Base-by-base conservation (phyloP, 2,329 filamentous ascomycete species). In the Fusarium buharicum region DNA sequence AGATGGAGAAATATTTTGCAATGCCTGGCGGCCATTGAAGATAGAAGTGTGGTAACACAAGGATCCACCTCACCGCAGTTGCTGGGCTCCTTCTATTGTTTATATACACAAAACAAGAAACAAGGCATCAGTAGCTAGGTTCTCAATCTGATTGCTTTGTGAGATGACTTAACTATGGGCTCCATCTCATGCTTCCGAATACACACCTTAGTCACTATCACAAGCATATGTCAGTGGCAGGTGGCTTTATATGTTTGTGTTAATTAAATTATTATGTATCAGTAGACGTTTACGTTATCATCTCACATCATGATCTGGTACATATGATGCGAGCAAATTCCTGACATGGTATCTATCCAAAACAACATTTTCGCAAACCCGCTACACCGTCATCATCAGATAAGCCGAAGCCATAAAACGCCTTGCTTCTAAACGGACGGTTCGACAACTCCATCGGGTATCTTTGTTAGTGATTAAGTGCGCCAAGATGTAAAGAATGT, bases 251-350 rank as follows among this genome's bases (percentile, higher is more conserved):
- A 44, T 40, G 14, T 47, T 47, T 46, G n/a, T 62, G 46, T 47
- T 58, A 50, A 46, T 31, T 62, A 65, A 16, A 27, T 40, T 48
- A 65, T 58, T 50, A 65, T 28, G 55, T 38, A 36, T 18, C 41
- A 24, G 34, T n/a, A 62, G 48, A 53, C 41, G 43, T 40, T 52
- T 33, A 49, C 46, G 51, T 49, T 28, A n/a, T 20, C 38, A 56
- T 57, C 50, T 41, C 16, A 17, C 34, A 47, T 60, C 59, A 55
- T 39, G 22, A 10, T 12, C 22, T 24, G 20, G 40, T 55, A 31
- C 28, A 41, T 59, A 36, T 45, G 34, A 54, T 40, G 39, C 16
- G 41, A 17, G 27, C 44, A 61, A 46, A 34, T 44, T 51, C 28
- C 52, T 28, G 20, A 47, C 20, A 9, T 57, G 47, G 34, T 58